Evolutionary conservation across 441 rosid genomes (phyloP).

Genomic region (Syzygium syzygioides): DNA sequence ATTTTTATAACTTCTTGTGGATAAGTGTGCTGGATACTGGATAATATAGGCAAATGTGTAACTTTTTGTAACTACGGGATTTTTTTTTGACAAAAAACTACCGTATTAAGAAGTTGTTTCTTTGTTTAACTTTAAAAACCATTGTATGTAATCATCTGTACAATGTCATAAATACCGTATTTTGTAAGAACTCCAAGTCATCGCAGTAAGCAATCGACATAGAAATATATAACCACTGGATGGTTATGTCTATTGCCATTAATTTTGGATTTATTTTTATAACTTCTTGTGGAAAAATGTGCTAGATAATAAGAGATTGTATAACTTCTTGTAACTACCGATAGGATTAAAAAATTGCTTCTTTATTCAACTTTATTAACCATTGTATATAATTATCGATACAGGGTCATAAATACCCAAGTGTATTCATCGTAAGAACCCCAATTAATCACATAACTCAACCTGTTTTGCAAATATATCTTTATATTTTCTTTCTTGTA

Average conservation of each 20-base stretch:
- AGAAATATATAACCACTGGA: background rate
- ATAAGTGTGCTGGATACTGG: too few relatives aligned
- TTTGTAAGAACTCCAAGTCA: background rate
- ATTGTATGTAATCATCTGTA: accelerated
- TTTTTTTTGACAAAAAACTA: too few relatives aligned
- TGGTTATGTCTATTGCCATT: too few relatives aligned
- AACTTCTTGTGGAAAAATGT: background rate
- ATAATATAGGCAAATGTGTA: background rate
- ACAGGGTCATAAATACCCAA: background rate
- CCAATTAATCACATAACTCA: background rate
- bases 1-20: background rate
- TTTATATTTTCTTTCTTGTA: background rate
- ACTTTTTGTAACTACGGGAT: background rate
- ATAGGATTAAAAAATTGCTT: background rate
- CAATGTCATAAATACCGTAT: background rate
- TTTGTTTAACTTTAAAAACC: background rate
- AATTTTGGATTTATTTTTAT: too few relatives aligned
- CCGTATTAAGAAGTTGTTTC: background rate
- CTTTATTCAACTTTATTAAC: background rate
- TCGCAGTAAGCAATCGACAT: background rate
- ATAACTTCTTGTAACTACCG: background rate
- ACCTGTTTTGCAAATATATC: background rate
- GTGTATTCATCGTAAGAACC: background rate
- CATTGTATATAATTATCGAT: background rate
- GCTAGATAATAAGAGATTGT: background rate